phyloP scores from a whole-genome alignment of 2,329 filamentous ascomycete genomes.

The Neoarthrinium moseri region DNA sequence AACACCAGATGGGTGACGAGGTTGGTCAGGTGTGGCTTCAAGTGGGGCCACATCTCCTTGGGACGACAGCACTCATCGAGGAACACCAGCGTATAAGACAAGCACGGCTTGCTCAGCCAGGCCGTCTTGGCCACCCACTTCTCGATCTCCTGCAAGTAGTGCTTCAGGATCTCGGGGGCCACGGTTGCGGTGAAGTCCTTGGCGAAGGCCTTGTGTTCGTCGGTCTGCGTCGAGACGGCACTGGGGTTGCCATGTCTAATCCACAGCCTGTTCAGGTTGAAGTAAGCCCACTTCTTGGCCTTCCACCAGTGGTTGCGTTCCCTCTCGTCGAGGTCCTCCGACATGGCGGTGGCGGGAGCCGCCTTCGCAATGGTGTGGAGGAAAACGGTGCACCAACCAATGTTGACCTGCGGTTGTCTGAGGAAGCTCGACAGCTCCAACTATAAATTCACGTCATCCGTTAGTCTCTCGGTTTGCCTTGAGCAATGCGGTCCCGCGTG shows the following conservation, averaged over 20 bases:
- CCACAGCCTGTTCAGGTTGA: slow-evolving; percentile 93
- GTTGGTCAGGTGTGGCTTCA: slow-evolving; percentile 91
- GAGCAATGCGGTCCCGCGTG: not conserved
- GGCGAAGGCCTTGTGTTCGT: slow-evolving; percentile 78
- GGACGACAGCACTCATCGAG: slow-evolving; percentile 97
- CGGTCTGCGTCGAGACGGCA: slow-evolving; percentile 70
- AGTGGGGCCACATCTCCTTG: slow-evolving; percentile 92
- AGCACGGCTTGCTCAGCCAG: slow-evolving; percentile 91
- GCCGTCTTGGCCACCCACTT: slow-evolving; percentile 94
- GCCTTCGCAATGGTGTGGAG: slow-evolving; percentile 84
- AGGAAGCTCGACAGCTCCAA: slow-evolving; percentile 81
- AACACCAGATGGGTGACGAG: slow-evolving; percentile 94
- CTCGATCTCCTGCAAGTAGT: slow-evolving; percentile 91
- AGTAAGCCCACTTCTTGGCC: slow-evolving; percentile 99
- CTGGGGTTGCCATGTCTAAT: slow-evolving; percentile 91
- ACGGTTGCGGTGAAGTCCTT: slow-evolving; percentile 90
- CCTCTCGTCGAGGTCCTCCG: slow-evolving; percentile 77
- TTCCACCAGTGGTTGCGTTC: slow-evolving; percentile 99
- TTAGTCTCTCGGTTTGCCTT: slow-evolving; percentile 8
- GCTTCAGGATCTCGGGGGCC: slow-evolving; percentile 92
- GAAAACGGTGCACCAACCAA: slow-evolving; percentile 96
- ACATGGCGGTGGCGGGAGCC: slow-evolving; percentile 75
- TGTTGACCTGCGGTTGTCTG: slow-evolving; percentile 77
- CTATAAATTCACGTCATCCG: slow-evolving; percentile 51
- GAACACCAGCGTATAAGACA: slow-evolving; percentile 92